Conservation (phyloP, 805 yeast genomes). For the Candida namnaoensis region DNA sequence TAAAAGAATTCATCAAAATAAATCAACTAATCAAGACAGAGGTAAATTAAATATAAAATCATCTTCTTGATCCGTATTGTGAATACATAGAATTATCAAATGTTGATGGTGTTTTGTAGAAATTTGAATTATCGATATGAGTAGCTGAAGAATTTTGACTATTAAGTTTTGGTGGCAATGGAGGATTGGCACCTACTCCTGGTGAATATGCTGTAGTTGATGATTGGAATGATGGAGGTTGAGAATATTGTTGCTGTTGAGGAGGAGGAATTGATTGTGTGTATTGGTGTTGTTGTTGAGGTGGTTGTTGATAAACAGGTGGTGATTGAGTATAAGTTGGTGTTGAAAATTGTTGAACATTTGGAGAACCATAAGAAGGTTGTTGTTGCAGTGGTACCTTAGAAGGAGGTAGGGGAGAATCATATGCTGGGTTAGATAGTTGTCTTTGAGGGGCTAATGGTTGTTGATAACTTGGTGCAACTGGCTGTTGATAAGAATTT, state of each 20-base stretch:
- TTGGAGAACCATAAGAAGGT: no score
- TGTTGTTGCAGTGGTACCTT: no score
- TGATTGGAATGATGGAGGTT: background rate
- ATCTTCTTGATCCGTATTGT: conserved; percentile 1
- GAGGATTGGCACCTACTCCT: conserved; percentile 8
- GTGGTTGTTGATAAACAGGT: no score
- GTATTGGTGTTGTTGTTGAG: no score
- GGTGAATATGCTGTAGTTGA: no score
- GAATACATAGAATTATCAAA: conserved; percentile 40
- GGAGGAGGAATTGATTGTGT: no score
- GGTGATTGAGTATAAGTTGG: no score
- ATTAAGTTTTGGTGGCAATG: conserved; percentile 1
- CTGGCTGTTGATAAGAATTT: background rate
- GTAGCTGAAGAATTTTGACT: background rate
- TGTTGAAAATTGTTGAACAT: no score
- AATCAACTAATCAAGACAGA: no score
- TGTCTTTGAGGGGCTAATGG: background rate
- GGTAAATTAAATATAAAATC: background rate
- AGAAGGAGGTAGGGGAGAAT: background rate
- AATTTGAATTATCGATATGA: conserved; percentile 23
- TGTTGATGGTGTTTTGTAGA: conserved; percentile 42
- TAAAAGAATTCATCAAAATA: no score
- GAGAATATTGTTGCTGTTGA: conserved; percentile 3
- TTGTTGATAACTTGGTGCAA: background rate
- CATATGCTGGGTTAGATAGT: background rate